Conservation (phyloP, 768 basidiomycete genomes). For the Tricholoma matsutake region DNA sequence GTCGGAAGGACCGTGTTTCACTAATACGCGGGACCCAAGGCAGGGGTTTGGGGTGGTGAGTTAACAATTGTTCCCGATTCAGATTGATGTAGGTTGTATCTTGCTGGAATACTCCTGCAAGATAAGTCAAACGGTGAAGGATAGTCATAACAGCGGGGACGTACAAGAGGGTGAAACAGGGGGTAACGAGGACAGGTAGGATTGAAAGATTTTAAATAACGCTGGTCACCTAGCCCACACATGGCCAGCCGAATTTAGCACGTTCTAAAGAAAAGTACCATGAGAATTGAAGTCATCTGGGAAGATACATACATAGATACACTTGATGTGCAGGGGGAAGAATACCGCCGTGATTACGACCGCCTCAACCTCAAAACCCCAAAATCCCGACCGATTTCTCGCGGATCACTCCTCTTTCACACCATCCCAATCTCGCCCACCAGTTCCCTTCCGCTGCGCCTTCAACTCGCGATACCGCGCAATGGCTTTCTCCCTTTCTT, state of each 20-base stretch:
- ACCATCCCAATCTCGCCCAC: conserved; percentile 9
- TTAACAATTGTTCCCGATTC: too few species aligned
- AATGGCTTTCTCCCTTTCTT: conserved; percentile 69
- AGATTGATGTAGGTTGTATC: background rate
- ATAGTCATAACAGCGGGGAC: background rate
- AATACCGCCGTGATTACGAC: background rate
- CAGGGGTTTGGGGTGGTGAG: too few species aligned
- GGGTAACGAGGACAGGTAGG: background rate
- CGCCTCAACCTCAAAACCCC: background rate
- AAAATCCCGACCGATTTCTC: background rate
- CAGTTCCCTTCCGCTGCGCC: conserved; percentile 35
- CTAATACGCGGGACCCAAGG: too few species aligned
- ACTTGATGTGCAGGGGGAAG: background rate
- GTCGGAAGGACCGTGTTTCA: too few species aligned
- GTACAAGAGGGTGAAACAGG: background rate
- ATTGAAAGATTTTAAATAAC: background rate
- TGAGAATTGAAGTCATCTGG: background rate
- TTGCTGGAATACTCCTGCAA: background rate
- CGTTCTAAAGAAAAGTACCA: background rate
- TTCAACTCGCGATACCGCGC: conserved; percentile 67
- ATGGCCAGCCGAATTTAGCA: background rate
- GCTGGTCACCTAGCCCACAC: background rate
- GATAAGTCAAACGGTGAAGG: background rate
- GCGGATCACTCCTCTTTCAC: conserved; percentile 4
- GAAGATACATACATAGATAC: background rate